Conservation (phyloP, 805 yeast species). For the Trichomonascus vanleenenianus region DNA sequence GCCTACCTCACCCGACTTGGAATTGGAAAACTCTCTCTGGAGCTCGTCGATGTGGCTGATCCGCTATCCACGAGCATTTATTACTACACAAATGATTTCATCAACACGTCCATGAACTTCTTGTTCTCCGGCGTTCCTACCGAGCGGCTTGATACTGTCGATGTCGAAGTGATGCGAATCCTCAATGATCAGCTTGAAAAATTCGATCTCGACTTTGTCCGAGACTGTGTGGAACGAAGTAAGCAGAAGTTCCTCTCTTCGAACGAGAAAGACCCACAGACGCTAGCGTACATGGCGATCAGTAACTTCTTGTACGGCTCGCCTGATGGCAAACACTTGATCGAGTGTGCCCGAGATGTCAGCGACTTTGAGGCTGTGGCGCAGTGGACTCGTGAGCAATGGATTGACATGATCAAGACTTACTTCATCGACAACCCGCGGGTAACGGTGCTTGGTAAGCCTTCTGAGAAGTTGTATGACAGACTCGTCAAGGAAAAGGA, state of each 20-base stretch:
- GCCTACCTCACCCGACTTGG: conserved; percentile 71
- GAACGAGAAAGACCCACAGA: conserved; percentile 45
- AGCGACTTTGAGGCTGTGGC: conserved; percentile 51
- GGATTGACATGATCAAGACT: conserved; percentile 50
- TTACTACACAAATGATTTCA: conserved; percentile 67
- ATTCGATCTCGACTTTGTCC: conserved; percentile 59
- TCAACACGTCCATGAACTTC: conserved; percentile 50
- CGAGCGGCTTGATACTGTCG: conserved; percentile 47
- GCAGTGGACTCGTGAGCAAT: conserved; percentile 56
- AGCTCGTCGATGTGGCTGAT: conserved; percentile 70
- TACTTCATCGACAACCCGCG: conserved; percentile 55
- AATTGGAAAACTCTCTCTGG: conserved; percentile 62
- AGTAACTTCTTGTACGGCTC: conserved; percentile 77
- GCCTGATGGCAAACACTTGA: conserved; percentile 49
- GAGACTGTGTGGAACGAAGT: conserved; percentile 58
- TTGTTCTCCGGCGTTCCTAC: conserved; percentile 69
- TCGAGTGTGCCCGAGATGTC: conserved; percentile 46
- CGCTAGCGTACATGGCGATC: conserved; percentile 59
- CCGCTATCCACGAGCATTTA: conserved; percentile 72
- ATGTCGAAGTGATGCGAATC: conserved; percentile 41
- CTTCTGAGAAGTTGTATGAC: conserved; percentile 56
- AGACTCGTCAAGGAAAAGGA: conserved; percentile 44
- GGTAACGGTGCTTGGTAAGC: conserved; percentile 62
- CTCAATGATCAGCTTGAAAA: conserved; percentile 44
- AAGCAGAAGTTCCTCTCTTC: conserved; percentile 42